These are phyloP conservation scores for Zopfochytrium polystomum DNA, from an alignment of 371 early-diverging fungal species.

Conservation along the genomic window DNA sequence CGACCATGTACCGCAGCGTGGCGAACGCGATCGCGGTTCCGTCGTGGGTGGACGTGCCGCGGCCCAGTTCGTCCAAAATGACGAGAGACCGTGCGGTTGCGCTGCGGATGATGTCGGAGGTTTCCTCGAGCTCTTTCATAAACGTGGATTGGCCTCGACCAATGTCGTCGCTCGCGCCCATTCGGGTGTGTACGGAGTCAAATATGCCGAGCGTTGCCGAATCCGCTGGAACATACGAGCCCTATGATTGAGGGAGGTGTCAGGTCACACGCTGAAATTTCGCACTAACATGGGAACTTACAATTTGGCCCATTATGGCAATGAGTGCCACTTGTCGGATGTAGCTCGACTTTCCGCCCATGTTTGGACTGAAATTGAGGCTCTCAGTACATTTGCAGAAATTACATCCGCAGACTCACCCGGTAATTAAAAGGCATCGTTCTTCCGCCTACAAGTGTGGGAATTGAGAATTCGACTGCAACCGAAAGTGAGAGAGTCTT, in stretches of 20 bases:
- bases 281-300: slow-evolving; percentile 35
- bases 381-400: background rate
- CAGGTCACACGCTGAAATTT: no score
- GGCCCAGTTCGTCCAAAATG: slow-evolving; percentile 98
- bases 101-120: slow-evolving; percentile 87
- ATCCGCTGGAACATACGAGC: slow-evolving; percentile 85
- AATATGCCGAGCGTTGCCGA: slow-evolving; percentile 79
- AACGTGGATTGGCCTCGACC: slow-evolving; percentile 98
- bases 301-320: slow-evolving; percentile 81
- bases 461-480: background rate
- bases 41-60: slow-evolving; percentile 98
- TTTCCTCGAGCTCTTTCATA: slow-evolving; percentile 98
- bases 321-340: slow-evolving; percentile 74
- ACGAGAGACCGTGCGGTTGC: slow-evolving; percentile 94
- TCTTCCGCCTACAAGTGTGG: slow-evolving; percentile 14
- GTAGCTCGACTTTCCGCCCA: slow-evolving; percentile 86
- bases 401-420: slow-evolving; percentile 17
- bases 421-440: slow-evolving; percentile 39
- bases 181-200: slow-evolving; percentile 84
- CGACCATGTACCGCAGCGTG: slow-evolving; percentile 84
- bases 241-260: no score
- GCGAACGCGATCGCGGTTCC: slow-evolving; percentile 97
- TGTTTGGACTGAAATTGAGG: slow-evolving; percentile 49
- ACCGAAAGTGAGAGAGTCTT: background rate
- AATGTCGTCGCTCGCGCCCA: slow-evolving; percentile 97